These are phyloP conservation scores for Ogataea corticis DNA, from an alignment of 805 yeast genomes.

Conservation along the genomic window DNA sequence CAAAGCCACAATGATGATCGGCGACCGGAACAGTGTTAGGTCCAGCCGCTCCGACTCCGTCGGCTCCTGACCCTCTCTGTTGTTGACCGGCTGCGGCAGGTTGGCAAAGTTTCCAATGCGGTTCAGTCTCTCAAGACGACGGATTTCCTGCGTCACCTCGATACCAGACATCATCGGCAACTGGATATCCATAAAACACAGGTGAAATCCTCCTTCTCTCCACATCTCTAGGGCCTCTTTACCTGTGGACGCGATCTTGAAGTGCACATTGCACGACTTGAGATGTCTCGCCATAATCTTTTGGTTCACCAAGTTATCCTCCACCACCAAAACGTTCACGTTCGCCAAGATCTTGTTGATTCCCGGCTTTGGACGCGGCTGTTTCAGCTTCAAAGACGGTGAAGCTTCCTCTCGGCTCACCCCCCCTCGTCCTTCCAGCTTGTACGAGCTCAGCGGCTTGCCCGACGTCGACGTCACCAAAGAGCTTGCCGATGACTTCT, in stretches of 20 bases:
- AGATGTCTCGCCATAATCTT: slow-evolving; percentile 87
- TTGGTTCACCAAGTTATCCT: slow-evolving; percentile 93
- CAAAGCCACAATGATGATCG: slow-evolving; percentile 96
- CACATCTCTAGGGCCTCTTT: slow-evolving; percentile 93
- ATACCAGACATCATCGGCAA: slow-evolving; percentile 94
- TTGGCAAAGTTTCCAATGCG: slow-evolving; percentile 63
- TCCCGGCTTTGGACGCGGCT: slow-evolving; percentile 35
- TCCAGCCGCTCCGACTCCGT: slow-evolving; percentile 56
- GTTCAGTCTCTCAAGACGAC: slow-evolving; percentile 78
- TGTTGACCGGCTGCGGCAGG: slow-evolving; percentile 16
- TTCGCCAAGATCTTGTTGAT: slow-evolving; percentile 77
- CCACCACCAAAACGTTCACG: slow-evolving; percentile 89
- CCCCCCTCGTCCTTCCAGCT: slow-evolving; percentile 4
- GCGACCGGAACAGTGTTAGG: slow-evolving; percentile 70
- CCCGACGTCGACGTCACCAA: slow-evolving; percentile 6
- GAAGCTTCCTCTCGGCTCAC: slow-evolving; percentile 17
- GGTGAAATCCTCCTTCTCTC: slow-evolving; percentile 91
- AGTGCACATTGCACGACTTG: slow-evolving; percentile 80
- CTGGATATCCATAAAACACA: slow-evolving; percentile 96
- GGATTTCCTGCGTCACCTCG: slow-evolving; percentile 89
- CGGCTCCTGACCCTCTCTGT: slow-evolving; percentile 12
- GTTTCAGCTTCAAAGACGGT: slow-evolving; percentile 13
- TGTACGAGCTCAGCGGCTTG: slow-evolving; percentile 2
- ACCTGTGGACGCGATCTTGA: slow-evolving; percentile 88
- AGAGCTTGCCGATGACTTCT: slow-evolving; percentile 10